Conservation (phyloP, 306 rosid species). For the Vigna reflexopilosa region DNA sequence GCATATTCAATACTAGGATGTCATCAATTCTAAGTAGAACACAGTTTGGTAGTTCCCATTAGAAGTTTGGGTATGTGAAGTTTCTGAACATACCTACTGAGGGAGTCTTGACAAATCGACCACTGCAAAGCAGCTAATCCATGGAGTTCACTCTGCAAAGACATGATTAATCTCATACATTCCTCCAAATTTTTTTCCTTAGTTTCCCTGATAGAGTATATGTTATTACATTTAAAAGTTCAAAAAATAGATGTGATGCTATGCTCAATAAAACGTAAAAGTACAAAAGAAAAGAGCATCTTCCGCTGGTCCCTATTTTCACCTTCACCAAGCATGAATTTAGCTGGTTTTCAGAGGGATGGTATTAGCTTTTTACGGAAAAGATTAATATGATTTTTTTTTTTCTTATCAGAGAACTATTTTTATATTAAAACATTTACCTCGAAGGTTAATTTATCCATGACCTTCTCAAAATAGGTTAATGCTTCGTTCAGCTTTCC, state of each 20-base stretch:
- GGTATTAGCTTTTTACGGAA: not conserved
- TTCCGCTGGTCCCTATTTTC: conserved; percentile 6
- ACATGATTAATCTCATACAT: conserved; percentile 50
- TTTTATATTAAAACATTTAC: conserved; percentile 49
- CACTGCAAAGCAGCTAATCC: conserved; percentile 96
- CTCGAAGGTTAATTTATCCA: conserved; percentile 74
- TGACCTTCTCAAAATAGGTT: conserved; percentile 73
- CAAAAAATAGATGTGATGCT: conserved; percentile 27
- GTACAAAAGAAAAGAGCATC: not conserved
- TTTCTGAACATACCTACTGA: conserved; percentile 63
- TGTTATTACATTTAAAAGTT: conserved; percentile 36
- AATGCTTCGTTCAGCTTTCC: conserved; percentile 79
- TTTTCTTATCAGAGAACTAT: too few relatives aligned
- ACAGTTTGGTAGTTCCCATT: conserved; percentile 22
- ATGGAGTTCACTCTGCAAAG: conserved; percentile 84
- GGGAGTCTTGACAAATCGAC: conserved; percentile 93
- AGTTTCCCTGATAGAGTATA: conserved; percentile 43
- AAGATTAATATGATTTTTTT: too few relatives aligned
- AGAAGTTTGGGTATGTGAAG: conserved; percentile 34
- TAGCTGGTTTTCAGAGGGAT: conserved; percentile 24
- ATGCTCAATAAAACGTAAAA: not conserved
- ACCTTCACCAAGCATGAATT: conserved; percentile 26
- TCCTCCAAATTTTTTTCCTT: conserved; percentile 41
- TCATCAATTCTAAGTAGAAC: conserved; percentile 23
- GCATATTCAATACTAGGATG: conserved; percentile 3